Evolutionary conservation across 2,329 filamentous ascomycete species (phyloP).

Genomic region (Clonostachys rhizophaga): DNA sequence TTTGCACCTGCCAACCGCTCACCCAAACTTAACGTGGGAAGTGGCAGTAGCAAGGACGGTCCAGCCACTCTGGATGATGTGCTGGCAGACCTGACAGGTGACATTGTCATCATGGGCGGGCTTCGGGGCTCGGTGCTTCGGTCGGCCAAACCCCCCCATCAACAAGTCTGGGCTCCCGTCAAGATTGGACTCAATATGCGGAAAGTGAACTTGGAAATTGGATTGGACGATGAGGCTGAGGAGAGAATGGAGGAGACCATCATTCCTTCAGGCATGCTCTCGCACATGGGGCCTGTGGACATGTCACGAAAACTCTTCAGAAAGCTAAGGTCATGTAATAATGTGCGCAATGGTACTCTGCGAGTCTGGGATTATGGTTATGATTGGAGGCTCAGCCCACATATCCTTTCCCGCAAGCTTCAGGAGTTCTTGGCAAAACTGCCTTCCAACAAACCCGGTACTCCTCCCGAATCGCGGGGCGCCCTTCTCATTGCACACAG

Average conservation of each 20-base stretch:
- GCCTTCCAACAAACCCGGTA: constrained; percentile 64
- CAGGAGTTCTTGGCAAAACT: constrained; percentile 68
- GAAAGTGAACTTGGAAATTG: constrained; percentile 87
- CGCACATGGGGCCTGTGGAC: constrained; percentile 87
- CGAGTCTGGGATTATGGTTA: constrained; percentile 89
- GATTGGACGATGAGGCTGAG: constrained; percentile 76
- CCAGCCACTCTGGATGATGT: constrained; percentile 41
- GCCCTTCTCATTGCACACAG: constrained; percentile 83
- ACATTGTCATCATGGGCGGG: constrained; percentile 84
- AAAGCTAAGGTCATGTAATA: constrained; percentile 68
- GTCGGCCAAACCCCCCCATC: constrained; percentile 73
- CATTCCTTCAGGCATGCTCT: constrained; percentile 82
- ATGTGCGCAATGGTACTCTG: constrained; percentile 65
- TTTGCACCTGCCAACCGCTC: constrained; percentile 2
- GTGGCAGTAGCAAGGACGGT: constrained; percentile 7
- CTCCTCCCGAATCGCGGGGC: constrained; percentile 52
- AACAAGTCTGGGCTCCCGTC: constrained; percentile 91
- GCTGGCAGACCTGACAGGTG: constrained; percentile 70
- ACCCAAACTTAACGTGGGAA: not conserved
- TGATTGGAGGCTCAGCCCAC: constrained; percentile 87
- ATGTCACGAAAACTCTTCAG: constrained; percentile 81
- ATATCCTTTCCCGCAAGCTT: constrained; percentile 67
- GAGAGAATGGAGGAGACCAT: constrained; percentile 79
- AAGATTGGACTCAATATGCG: constrained; percentile 89
- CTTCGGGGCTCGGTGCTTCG: constrained; percentile 88